Percentiles rank a stretch among this genome's conserved stretches.
Evolutionary conservation across 768 basidiomycete genomes (phyloP).

Genomic region (Xanthoconium stramineum): DNA sequence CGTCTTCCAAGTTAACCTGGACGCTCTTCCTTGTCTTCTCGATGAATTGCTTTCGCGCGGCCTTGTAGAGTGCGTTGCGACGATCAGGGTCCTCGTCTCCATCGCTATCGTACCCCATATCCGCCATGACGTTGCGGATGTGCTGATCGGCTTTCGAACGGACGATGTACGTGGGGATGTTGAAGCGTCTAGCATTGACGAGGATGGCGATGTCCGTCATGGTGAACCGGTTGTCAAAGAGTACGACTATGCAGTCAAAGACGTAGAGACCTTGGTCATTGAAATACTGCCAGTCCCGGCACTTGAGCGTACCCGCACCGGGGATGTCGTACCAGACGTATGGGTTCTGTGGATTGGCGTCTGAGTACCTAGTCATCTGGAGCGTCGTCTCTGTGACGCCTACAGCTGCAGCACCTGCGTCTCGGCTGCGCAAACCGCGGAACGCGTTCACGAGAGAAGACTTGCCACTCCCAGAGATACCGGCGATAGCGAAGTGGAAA

Average conservation of each 20-base stretch:
- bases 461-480: conserved; percentile 35
- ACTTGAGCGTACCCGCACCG: conserved; percentile 20
- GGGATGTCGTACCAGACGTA: conserved; percentile 25
- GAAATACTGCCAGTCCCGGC: conserved; percentile 23
- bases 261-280: conserved; percentile 23
- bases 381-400: conserved; percentile 20
- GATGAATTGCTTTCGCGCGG: conserved; percentile 1
- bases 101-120: conserved; percentile 20
- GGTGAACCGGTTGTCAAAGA: conserved; percentile 24
- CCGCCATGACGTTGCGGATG: conserved; percentile 10
- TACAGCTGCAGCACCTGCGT: conserved; percentile 14
- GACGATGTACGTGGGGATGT: no score
- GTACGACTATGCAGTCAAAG: conserved; percentile 22
- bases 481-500: conserved; percentile 36
- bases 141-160: no score
- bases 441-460: conserved; percentile 38
- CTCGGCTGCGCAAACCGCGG: conserved; percentile 28
- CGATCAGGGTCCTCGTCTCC: conserved; percentile 9
- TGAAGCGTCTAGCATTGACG: not conserved
- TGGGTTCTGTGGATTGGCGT: conserved; percentile 11
- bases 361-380: conserved; percentile 13
- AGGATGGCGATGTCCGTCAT: conserved; percentile 22
- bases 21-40: conserved; percentile 15
- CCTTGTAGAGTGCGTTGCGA: conserved; percentile 8
- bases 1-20: conserved; percentile 16